Evolutionary conservation across 1,284 basidiomycete species (phyloP), one percentile per base, ranked within the genome.

Genomic region (Sporisorium scitamineum): DNA sequence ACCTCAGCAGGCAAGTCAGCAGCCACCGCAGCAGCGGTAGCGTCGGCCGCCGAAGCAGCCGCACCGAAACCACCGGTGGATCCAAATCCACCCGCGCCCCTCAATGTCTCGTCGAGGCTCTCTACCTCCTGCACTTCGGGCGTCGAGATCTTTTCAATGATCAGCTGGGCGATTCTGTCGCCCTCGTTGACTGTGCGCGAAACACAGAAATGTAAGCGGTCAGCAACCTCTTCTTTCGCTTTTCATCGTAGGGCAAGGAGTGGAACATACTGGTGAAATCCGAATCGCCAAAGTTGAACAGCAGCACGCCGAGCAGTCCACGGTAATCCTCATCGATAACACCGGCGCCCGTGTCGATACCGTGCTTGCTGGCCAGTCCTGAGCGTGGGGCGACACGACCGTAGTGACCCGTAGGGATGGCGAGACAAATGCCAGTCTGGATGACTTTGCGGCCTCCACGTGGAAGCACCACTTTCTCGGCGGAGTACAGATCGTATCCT

Each of bases 241-340:
- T 7, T 27, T 32, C 20, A 22, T 11, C 20, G 9, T 5, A n/a
- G 32, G 14, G 27, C n/a, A 32, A 29, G 2, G 39, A 7, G 16
- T 29, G 11, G 18, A 16, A 87, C 89, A 67, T 66, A 93, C 94
- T 91, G 86, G 92, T 87, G 83, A 97, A 98, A 82, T 97, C 94
- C 70, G 90, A 87, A 80, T 95, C 93, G 10, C 79, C 77, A 65
- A 92, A 90, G 85, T 99, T 99, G 90, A 96, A 98, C 39, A 99
- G 89, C 27, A 99, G 88, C n/a, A 98, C 94, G 84, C 93, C 95
- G 60, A 99, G 90, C 9, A 91, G 88, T 5, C 97, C 96, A 41
- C 97, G 90, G 86, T 99, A 99, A 86, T 99, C 96, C 13, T 93
- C 92, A 78, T 99, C 97, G 64, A 99, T 90, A 20, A 99, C 96